Evolutionary conservation across 2,329 filamentous ascomycete genomes (phyloP).

Genomic region (Verticillium dahliae): DNA sequence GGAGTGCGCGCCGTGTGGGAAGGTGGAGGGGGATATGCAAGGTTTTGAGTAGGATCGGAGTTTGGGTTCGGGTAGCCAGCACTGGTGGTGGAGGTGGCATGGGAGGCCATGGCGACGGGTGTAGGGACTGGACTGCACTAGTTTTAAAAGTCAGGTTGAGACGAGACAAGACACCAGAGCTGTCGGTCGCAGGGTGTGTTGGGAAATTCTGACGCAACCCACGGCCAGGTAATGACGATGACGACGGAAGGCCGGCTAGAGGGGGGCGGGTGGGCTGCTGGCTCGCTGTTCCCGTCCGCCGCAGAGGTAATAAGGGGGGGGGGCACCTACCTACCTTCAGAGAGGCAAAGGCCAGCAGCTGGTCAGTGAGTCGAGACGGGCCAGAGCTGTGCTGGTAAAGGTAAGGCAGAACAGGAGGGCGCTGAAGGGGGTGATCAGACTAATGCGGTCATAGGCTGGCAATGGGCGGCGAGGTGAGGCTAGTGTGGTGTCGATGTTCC

Average conservation of each 20-base stretch:
- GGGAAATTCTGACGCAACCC: neutral
- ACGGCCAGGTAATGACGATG: neutral
- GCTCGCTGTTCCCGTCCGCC: neutral
- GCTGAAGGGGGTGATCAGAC: neutral
- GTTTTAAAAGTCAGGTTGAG: neutral
- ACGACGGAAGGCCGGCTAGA: neutral
- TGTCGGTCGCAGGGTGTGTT: neutral
- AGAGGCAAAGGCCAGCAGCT: neutral
- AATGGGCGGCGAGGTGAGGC: neutral
- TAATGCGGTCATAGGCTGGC: slow-evolving; percentile 1
- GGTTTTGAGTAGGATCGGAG: slow-evolving; percentile 6
- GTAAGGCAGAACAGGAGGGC: neutral
- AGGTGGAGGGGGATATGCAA: slow-evolving; percentile 5
- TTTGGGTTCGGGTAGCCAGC: slow-evolving; percentile 6
- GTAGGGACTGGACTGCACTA: neutral
- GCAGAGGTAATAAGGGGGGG: neutral
- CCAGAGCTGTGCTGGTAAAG: neutral
- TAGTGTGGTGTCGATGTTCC: neutral
- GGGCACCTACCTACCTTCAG: neutral
- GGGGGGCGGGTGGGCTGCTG: neutral
- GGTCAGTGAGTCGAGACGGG: neutral
- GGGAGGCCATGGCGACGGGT: neutral
- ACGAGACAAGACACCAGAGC: neutral
- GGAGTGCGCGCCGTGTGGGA: neutral
- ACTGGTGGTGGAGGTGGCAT: neutral